Conservation (phyloP, 371 early-diverging fungal species). For the Mortierella sp. region DNA sequence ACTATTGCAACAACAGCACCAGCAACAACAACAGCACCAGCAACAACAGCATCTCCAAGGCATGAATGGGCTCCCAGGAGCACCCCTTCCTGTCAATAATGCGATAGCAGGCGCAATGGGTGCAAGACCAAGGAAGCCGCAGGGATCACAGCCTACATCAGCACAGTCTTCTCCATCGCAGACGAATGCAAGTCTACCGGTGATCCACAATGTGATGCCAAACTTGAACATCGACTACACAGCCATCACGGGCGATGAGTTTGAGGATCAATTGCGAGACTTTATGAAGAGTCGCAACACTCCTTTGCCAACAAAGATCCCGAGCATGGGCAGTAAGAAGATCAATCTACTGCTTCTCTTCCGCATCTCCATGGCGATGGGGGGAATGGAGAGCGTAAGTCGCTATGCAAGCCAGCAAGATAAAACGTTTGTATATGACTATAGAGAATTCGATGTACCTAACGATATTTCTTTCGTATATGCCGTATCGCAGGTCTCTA, state of each 20-base stretch:
- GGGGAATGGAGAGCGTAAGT: conserved; percentile 54
- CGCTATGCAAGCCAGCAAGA: too few relatives aligned
- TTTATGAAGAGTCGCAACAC: conserved; percentile 49
- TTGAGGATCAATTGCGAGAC: conserved; percentile 48
- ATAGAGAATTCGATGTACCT: too few relatives aligned
- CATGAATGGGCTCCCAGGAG: conserved; percentile 29
- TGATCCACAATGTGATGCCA: conserved; percentile 38
- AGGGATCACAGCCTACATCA: conserved; percentile 45
- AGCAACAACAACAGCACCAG: conserved; percentile 34
- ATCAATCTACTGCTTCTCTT: conserved; percentile 46
- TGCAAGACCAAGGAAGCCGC: conserved; percentile 29
- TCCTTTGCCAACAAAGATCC: conserved; percentile 47
- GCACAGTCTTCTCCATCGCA: conserved; percentile 45
- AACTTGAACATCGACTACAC: conserved; percentile 49
- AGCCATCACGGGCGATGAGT: conserved; percentile 43
- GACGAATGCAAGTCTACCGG: conserved; percentile 39
- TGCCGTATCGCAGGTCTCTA: conserved; percentile 51
- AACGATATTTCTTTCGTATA: too few relatives aligned
- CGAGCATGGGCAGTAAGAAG: conserved; percentile 55
- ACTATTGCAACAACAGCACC: conserved; percentile 29
- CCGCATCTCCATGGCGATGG: conserved; percentile 51
- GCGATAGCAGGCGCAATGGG: conserved; percentile 19
- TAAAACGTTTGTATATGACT: background rate
- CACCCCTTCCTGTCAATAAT: conserved; percentile 22
- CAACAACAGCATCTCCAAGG: conserved; percentile 35